Base-by-base conservation (phyloP, 306 rosid genomes). In the Abrus pulchellus region DNA sequence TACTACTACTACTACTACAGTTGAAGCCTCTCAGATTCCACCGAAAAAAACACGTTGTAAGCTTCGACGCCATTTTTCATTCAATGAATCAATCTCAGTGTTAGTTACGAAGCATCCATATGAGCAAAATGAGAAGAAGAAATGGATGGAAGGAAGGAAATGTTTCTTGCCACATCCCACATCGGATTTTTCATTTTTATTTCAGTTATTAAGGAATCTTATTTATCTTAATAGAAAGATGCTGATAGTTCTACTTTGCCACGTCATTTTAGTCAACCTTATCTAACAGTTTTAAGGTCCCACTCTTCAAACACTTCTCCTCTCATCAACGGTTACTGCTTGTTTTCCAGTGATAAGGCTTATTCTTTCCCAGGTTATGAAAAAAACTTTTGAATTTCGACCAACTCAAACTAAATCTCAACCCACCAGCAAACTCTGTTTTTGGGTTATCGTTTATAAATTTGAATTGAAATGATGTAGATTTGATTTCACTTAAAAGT, bases 31-130 rank as follows among this genome's bases (percentile, higher is more conserved):
- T 89, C 1, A 90, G 76, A 13, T 91, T 90, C 54, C 87, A 81
- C 84, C 83, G 86, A 54, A 90, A 59, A 57, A 94, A 89, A 80
- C 89, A 84, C 7, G 94, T 85, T 6, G 90, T 81, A 2, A 94
- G 79, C 90, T 87, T 88, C 66, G 72, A 76, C 66, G 92, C 94
- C 95, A 92, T 92, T 13, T 68, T 34, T 27, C 6, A 4, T 60
- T 43, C 55, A 74, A 67, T 27, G 13, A 4, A 72, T 20, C 50
- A 36, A 53, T 48, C 43, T 38, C 28, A 38, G 34, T 4, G 52
- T 38, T 7, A 14, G 20, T 20, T 20, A 20, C 20, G 20, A 20
- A 20, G 20, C 49, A n/a, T n/a, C 20, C 53, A 27, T 8, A 32
- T 36, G 40, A 62, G 47, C 28, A 1, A 2, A 13, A 12, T 12